Evolutionary conservation across 116 monocot genomes (phyloP).

Genomic region (Thalassia testudinum): DNA sequence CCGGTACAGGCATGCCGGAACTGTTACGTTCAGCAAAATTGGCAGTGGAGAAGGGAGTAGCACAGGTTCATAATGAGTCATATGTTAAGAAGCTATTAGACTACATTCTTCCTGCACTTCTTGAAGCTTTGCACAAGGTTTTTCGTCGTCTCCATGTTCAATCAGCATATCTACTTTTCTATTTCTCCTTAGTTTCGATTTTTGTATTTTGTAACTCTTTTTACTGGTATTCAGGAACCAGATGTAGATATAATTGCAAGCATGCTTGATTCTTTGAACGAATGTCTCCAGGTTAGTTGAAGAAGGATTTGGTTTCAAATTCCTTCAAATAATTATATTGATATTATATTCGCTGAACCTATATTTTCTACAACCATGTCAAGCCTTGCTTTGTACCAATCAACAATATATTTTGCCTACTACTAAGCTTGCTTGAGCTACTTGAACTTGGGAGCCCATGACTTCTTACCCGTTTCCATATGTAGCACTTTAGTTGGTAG

Average conservation of each 20-base stretch:
- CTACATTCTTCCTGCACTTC: conserved; percentile 82
- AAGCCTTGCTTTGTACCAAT: no score
- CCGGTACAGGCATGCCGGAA: conserved; percentile 58
- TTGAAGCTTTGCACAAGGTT: conserved; percentile 96
- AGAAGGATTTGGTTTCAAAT: no score
- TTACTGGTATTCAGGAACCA: conserved; percentile 48
- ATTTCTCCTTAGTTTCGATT: background rate
- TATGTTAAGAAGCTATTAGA: conserved; percentile 88
- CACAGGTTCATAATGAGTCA: conserved; percentile 70
- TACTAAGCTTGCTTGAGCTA: no score
- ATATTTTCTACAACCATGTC: no score
- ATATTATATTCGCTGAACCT: no score
- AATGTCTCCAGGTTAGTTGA: conserved; percentile 68
- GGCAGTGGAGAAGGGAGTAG: conserved; percentile 76
- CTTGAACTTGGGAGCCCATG: no score
- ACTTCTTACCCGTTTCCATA: no score
- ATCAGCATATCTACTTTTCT: background rate
- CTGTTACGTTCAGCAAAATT: conserved; percentile 76
- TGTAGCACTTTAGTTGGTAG: no score
- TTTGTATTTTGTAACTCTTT: background rate
- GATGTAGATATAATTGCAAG: conserved; percentile 79
- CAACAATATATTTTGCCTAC: no score
- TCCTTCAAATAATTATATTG: no score
- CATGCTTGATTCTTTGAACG: conserved; percentile 88
- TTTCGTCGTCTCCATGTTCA: background rate